phyloP scores from a whole-genome alignment of 2,329 filamentous ascomycete genomes.

The Fusarium sp. region DNA sequence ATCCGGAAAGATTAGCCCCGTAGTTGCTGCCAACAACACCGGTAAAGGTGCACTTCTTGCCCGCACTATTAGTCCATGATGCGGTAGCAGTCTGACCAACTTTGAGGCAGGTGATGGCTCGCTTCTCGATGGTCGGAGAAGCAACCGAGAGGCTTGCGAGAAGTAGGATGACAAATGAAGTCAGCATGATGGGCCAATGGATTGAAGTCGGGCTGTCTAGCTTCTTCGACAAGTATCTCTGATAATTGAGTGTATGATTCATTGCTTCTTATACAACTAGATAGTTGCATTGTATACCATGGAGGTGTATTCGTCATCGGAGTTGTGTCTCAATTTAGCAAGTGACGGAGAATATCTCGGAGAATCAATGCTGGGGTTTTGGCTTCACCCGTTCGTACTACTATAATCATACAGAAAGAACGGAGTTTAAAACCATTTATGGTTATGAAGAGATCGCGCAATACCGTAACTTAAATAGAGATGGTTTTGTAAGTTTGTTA shows the following conservation, averaged over 20 bases:
- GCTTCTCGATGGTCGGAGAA: slow-evolving; percentile 35
- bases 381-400: background rate
- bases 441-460: background rate
- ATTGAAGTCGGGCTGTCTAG: background rate
- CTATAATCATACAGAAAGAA: background rate
- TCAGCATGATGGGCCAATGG: slow-evolving; percentile 13
- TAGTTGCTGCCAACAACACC: slow-evolving; percentile 65
- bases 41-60: slow-evolving; percentile 60
- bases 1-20: slow-evolving; percentile 58
- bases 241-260: background rate
- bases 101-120: slow-evolving; percentile 42
- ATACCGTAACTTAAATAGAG: fast-evolving
- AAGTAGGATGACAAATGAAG: slow-evolving; percentile 19
- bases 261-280: slow-evolving; percentile 15
- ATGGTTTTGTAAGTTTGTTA: no score
- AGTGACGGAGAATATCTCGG: slow-evolving; percentile 43
- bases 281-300: slow-evolving; percentile 4
- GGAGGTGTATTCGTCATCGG: slow-evolving; percentile 42
- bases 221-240: background rate
- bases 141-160: slow-evolving; percentile 25
- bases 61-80: slow-evolving; percentile 62
- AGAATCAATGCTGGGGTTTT: background rate
- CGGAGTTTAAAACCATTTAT: background rate
- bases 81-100: slow-evolving; percentile 59
- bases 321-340: slow-evolving; percentile 37